These are phyloP conservation scores for Pythium vanterpoolii DNA, from an alignment of 352 stramenopile species.

Conservation along the genomic window DNA sequence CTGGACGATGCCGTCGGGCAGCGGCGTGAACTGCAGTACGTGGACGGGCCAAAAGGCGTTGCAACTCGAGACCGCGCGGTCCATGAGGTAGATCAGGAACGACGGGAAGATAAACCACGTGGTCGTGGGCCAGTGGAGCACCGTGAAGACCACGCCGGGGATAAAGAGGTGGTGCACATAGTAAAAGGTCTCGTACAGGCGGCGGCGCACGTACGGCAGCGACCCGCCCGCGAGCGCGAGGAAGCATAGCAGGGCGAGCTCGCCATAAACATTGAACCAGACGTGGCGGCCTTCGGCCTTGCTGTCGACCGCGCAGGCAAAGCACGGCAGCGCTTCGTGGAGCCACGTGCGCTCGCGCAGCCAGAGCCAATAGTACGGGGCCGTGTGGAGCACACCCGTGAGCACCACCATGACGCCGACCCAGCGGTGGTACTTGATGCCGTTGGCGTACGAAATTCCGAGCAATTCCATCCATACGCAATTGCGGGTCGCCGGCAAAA, in stretches of 20 bases:
- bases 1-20: conserved; percentile 32
- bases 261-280: conserved; percentile 46
- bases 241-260: conserved; percentile 33
- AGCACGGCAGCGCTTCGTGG: conserved; percentile 32
- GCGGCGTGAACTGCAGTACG: conserved; percentile 20
- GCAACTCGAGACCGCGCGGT: conserved; percentile 24
- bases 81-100: conserved; percentile 33
- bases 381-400: conserved; percentile 19
- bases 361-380: conserved; percentile 29
- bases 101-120: conserved; percentile 36
- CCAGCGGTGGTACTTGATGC: conserved; percentile 40
- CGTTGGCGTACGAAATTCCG: conserved; percentile 40
- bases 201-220: conserved; percentile 32
- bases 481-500: conserved; percentile 31
- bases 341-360: conserved; percentile 19
- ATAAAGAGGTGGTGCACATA: conserved; percentile 38
- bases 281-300: conserved; percentile 14
- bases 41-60: conserved; percentile 25
- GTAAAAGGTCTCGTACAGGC: conserved; percentile 40
- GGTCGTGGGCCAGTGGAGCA: conserved; percentile 36
- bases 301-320: conserved; percentile 26
- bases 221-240: conserved; percentile 30
- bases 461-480: conserved; percentile 43
- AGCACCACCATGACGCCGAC: conserved; percentile 24
- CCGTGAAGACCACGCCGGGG: conserved; percentile 31